A percentile compares a stretch with the other conserved stretches of the same genome.
phyloP scores from a whole-genome alignment of 2,329 filamentous ascomycete genomes.

The Botrytis elliptica region DNA sequence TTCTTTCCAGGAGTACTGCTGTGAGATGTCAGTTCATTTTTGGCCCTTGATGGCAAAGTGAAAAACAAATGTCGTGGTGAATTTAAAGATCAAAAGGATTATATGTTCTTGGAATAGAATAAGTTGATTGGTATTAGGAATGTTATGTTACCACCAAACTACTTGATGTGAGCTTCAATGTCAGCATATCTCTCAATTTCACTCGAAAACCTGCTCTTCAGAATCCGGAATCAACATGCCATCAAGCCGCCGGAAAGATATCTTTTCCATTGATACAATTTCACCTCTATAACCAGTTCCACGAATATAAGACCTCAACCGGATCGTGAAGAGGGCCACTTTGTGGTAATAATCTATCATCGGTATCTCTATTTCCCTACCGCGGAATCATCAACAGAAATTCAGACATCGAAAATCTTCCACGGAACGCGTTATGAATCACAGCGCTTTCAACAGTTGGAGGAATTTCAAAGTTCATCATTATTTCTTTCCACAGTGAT shows the following conservation, averaged over 20 bases:
- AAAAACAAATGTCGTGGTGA: background rate
- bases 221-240: background rate
- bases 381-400: background rate
- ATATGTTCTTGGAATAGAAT: too few species aligned
- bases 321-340: background rate
- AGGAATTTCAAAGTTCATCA: slow-evolving; percentile 32
- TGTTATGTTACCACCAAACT: too few species aligned
- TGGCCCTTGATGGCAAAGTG: background rate
- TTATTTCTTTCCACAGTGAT: slow-evolving; percentile 49
- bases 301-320: background rate
- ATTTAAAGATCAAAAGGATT: too few species aligned
- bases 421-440: slow-evolving; percentile 36
- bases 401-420: background rate
- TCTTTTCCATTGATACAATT: background rate
- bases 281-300: background rate
- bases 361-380: background rate
- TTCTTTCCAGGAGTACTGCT: too few species aligned
- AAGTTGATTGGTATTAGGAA: too few species aligned
- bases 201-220: background rate
- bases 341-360: background rate
- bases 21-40: background rate
- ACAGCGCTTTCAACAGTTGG: slow-evolving; percentile 14
- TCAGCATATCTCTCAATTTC: background rate
- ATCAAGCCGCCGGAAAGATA: background rate
- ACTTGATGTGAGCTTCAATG: too few species aligned